These are phyloP conservation scores for Tardiomyces blankii DNA, from an alignment of 1,139 yeast genomes.

Conservation along the genomic window DNA sequence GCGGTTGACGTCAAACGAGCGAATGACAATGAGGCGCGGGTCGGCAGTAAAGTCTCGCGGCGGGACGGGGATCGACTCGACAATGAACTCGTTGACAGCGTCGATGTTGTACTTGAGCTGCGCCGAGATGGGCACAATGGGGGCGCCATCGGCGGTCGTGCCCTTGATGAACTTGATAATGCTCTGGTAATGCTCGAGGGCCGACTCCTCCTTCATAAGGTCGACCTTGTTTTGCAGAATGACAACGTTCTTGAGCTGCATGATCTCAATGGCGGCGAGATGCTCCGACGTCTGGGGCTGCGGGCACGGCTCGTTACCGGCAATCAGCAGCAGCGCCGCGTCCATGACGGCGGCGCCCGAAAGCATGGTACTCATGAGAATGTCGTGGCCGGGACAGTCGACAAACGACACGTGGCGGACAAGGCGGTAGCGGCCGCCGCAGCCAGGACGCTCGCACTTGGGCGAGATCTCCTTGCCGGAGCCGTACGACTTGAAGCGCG, in stretches of 20 bases:
- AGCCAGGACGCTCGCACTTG: conserved; percentile 74
- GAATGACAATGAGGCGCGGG: conserved; percentile 91
- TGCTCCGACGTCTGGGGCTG: conserved; percentile 99
- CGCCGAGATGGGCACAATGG: conserved; percentile 97
- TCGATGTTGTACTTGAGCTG: conserved; percentile 97
- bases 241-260: conserved; percentile 95
- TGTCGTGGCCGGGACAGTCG: conserved; percentile 99
- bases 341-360: conserved; percentile 99
- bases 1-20: conserved; percentile 97
- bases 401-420: conserved; percentile 97
- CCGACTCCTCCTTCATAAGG: conserved; percentile 95
- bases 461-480: conserved; percentile 93
- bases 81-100: conserved; percentile 95
- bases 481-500: conserved; percentile 86
- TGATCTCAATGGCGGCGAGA: conserved; percentile 97
- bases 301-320: conserved; percentile 98
- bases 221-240: conserved; percentile 97
- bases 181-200: conserved; percentile 89
- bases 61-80: conserved; percentile 92
- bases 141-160: conserved; percentile 98
- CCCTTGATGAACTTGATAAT: conserved; percentile 90
- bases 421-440: conserved; percentile 69
- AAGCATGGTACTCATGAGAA: conserved; percentile 99
- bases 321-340: conserved; percentile 90
- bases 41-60: conserved; percentile 87